phyloP scores from a whole-genome alignment of 202 grass and related monocot species.

The Zoysia matrella region DNA sequence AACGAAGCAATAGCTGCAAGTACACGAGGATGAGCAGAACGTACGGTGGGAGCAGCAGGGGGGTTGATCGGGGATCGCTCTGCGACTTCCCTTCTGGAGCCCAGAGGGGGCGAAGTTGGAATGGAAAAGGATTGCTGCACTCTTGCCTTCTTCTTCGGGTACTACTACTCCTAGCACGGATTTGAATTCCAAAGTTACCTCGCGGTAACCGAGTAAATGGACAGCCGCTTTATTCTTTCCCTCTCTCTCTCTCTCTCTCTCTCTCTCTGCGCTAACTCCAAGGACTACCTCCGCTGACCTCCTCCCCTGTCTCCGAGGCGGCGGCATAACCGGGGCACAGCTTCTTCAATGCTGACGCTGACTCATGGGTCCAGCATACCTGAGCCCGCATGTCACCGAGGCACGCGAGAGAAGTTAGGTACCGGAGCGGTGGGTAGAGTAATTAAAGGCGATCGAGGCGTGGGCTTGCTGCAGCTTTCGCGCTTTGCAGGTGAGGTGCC shows the following conservation, averaged over 20 bases:
- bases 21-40: neutral
- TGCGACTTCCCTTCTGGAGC: conserved; percentile 1
- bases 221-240: neutral
- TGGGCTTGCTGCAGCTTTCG: conserved; percentile 23
- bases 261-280: neutral
- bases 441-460: conserved; percentile 2
- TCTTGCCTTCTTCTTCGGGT: neutral
- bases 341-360: neutral
- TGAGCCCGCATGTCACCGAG: neutral
- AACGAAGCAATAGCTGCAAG: neutral
- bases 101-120: neutral
- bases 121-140: neutral
- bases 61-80: neutral
- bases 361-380: accelerated
- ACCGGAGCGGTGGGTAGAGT: neutral
- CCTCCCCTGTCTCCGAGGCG: conserved; percentile 19
- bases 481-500: conserved; percentile 33
- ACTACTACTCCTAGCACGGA: conserved; percentile 2
- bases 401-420: neutral
- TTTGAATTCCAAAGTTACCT: conserved; percentile 50
- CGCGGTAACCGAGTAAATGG: conserved; percentile 15
- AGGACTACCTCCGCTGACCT: conserved; percentile 17
- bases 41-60: neutral
- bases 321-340: neutral
- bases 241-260: neutral